These are phyloP conservation scores for Aspergillus fumigatiaffinis DNA, from an alignment of 2,329 filamentous ascomycete genomes.

Conservation along the genomic window DNA sequence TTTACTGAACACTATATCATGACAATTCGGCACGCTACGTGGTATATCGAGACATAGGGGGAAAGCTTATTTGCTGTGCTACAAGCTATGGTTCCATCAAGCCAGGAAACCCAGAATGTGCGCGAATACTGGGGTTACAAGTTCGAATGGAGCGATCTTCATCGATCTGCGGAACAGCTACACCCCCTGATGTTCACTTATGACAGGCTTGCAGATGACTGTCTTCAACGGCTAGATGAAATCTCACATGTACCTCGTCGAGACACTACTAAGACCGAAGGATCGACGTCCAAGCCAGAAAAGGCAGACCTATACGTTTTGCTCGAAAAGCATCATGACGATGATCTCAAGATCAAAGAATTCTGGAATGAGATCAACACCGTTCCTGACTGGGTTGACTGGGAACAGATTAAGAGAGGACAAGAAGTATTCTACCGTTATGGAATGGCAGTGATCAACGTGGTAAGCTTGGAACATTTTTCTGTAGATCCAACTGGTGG, in stretches of 20 bases:
- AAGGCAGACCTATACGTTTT: slow-evolving; percentile 61
- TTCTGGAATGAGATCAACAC: slow-evolving; percentile 66
- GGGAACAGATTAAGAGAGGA: slow-evolving; percentile 68
- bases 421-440: slow-evolving; percentile 78
- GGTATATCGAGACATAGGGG: background rate
- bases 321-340: slow-evolving; percentile 54
- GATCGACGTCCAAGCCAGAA: slow-evolving; percentile 19
- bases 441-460: slow-evolving; percentile 62
- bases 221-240: slow-evolving; percentile 59
- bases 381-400: slow-evolving; percentile 72
- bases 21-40: background rate
- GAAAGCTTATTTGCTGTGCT: background rate
- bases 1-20: background rate
- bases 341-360: slow-evolving; percentile 52
- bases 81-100: slow-evolving; percentile 1
- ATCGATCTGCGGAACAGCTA: slow-evolving; percentile 58
- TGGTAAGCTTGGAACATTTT: slow-evolving; percentile 17
- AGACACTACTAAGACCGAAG: background rate
- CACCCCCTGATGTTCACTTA: slow-evolving; percentile 61
- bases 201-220: slow-evolving; percentile 65
- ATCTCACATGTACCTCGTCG: slow-evolving; percentile 46
- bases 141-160: slow-evolving; percentile 65
- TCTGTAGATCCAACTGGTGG: background rate
- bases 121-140: slow-evolving; percentile 57
- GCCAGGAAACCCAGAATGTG: slow-evolving; percentile 15